These are phyloP conservation scores for Aquilaria yunnanensis DNA, from an alignment of 345 rosid species.

Conservation along the genomic window DNA sequence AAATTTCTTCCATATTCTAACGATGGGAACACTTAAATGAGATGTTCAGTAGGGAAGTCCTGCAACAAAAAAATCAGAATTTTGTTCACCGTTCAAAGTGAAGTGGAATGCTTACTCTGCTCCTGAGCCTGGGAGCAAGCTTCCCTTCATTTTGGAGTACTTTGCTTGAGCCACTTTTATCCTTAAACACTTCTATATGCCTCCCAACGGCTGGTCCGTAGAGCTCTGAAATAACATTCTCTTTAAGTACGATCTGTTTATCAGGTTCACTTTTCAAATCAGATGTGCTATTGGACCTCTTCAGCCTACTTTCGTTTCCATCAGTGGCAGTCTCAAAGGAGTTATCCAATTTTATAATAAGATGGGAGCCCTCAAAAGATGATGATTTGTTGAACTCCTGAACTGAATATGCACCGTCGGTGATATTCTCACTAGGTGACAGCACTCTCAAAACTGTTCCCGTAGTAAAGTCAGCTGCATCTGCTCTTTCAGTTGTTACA, in stretches of 20 bases:
- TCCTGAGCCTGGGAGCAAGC: conserved; percentile 53
- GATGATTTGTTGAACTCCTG: conserved; percentile 23
- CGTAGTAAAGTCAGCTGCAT: conserved; percentile 22
- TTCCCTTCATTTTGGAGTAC: conserved; percentile 41
- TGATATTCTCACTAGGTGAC: conserved; percentile 20
- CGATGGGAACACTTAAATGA: conserved; percentile 2
- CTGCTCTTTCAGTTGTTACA: conserved; percentile 15
- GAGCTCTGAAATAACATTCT: conserved; percentile 67
- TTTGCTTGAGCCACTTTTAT: conserved; percentile 29
- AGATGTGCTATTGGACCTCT: conserved; percentile 86
- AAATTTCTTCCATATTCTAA: neutral
- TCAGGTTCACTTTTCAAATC: conserved; percentile 48
- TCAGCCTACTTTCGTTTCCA: conserved; percentile 56
- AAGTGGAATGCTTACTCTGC: conserved; percentile 56
- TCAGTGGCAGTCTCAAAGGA: conserved; percentile 21
- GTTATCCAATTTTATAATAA: conserved; percentile 20
- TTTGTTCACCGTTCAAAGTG: too few species aligned
- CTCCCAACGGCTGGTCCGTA: conserved; percentile 49
- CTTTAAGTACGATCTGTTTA: conserved; percentile 36
- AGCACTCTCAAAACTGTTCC: conserved; percentile 34
- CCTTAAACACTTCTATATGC: conserved; percentile 25
- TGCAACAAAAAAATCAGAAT: too few species aligned
- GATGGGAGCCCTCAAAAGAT: conserved; percentile 25
- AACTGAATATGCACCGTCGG: conserved; percentile 13
- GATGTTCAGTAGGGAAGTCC: neutral